Conservation (phyloP, 805 yeast genomes). For the Candida ficus region DNA sequence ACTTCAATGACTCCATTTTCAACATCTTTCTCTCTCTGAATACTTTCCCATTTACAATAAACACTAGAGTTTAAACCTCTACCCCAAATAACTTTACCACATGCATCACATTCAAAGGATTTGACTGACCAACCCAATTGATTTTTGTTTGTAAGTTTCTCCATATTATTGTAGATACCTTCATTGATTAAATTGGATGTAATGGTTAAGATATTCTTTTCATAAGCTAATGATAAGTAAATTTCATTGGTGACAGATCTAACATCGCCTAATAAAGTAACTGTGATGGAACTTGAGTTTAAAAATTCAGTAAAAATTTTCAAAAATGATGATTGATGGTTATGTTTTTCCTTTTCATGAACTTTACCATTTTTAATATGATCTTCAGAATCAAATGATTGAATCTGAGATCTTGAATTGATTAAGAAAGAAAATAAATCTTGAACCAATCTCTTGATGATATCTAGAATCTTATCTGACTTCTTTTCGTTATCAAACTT, state of each 20-base stretch:
- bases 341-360: not conserved
- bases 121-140: slow-evolving; percentile 61
- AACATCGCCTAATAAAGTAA: slow-evolving; percentile 55
- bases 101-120: slow-evolving; percentile 61
- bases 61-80: slow-evolving; percentile 44
- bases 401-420: slow-evolving; percentile 25
- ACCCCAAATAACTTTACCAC: slow-evolving; percentile 76
- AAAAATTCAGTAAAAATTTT: slow-evolving; percentile 52
- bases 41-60: slow-evolving; percentile 54
- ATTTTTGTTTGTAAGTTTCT: slow-evolving; percentile 35
- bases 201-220: slow-evolving; percentile 47
- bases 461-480: slow-evolving; percentile 23
- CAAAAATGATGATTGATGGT: slow-evolving; percentile 38
- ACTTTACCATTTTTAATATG: slow-evolving; percentile 7
- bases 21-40: slow-evolving; percentile 16
- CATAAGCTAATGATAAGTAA: slow-evolving; percentile 59
- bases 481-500: slow-evolving; percentile 19
- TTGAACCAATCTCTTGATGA: slow-evolving; percentile 36
- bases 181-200: slow-evolving; percentile 51
- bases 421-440: slow-evolving; percentile 38
- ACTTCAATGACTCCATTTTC: slow-evolving; percentile 28
- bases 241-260: slow-evolving; percentile 57
- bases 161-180: slow-evolving; percentile 46
- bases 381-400: slow-evolving; percentile 15
- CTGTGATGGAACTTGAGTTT: slow-evolving; percentile 38